Base-by-base conservation (phyloP, 2,329 filamentous ascomycete species). In the Colletotrichum navitas region DNA sequence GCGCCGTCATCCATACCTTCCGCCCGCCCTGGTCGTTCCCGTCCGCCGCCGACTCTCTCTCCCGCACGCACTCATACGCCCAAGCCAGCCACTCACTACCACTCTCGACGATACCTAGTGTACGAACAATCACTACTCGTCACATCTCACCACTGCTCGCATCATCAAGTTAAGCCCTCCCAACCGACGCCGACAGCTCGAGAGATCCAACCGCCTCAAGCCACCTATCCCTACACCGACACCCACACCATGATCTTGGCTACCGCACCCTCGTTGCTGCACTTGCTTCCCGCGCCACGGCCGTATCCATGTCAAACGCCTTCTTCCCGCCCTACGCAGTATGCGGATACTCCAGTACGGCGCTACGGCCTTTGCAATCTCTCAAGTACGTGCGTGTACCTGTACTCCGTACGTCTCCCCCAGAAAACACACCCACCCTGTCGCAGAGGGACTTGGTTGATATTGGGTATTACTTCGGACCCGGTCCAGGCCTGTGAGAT, bases 251-350 rank as follows among this genome's bases (percentile, higher is more conserved):
- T 11, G 26, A 52, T 2, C 26, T 8, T 8, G 26, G 14, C 49
- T 52, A 29, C 26, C 47, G 24, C 47, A 14, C 49, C 56, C 39
- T n/a, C 36, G 12, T 26, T 43, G 26, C 49, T 59, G 47, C 58
- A 55, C 29, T 63, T 55, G 43, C 43, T 39, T 39, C 65, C 58
- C 39, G 29, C 54, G 32, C 45, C 62, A 66, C 67, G 67, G 67
- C 67, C 63, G 67, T 70, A 70, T 66, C 47, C 18, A 18, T 32
- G 39, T 18, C 29, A 60, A 47, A 45, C 43, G 39, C 41, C 61
- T 55, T 54, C 45, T 43, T 60, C 26, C 54, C 14, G 16, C n/a
- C 39, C 26, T 43, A 18, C 26, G 36, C 36, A 7, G 16, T 18
- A 8, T 21, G 21, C 41, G 6, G 18, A 43, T 21, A 43, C 11